phyloP scores from a whole-genome alignment of 257 asterid genomes.

The Fraxinus anomala region DNA sequence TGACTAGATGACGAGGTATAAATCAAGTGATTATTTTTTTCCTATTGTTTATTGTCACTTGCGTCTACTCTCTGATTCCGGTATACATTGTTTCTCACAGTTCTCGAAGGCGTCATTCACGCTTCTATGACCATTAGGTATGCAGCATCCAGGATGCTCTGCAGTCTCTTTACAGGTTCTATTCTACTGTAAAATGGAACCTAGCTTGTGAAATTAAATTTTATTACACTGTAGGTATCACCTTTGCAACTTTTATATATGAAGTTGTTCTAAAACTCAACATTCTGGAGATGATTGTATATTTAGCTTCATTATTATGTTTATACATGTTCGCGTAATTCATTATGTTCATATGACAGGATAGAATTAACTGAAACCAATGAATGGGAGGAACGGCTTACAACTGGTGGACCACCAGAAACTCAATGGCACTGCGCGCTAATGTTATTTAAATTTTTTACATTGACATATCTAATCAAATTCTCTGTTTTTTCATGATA shows the following conservation, averaged over 20 bases:
- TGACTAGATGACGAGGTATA: background rate
- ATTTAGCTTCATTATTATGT: background rate
- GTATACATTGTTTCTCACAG: slow-evolving; percentile 38
- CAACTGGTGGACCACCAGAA: slow-evolving; percentile 18
- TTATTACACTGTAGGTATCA: background rate
- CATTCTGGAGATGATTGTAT: background rate
- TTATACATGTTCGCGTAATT: slow-evolving; percentile 1
- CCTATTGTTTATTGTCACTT: background rate
- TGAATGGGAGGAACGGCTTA: slow-evolving; percentile 34
- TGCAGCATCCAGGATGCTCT: slow-evolving; percentile 18
- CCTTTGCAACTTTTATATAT: background rate
- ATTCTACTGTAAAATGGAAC: slow-evolving; percentile 12
- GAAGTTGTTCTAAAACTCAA: background rate
- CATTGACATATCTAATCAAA: slow-evolving; percentile 22
- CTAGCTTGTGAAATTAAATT: slow-evolving; percentile 5
- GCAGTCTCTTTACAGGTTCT: slow-evolving; percentile 8
- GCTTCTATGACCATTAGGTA: slow-evolving; percentile 73
- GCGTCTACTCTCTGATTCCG: slow-evolving; percentile 3
- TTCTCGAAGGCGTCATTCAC: slow-evolving; percentile 67
- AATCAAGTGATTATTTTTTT: background rate
- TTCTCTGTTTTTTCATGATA: slow-evolving; percentile 16
- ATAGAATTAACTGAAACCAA: slow-evolving; percentile 21
- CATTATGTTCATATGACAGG: slow-evolving; percentile 28
- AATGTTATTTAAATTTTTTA: slow-evolving; percentile 22
- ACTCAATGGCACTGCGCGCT: slow-evolving; percentile 20